These are phyloP conservation scores for Diutina sp. DNA, from an alignment of 1,139 yeast species.

Conservation along the genomic window DNA sequence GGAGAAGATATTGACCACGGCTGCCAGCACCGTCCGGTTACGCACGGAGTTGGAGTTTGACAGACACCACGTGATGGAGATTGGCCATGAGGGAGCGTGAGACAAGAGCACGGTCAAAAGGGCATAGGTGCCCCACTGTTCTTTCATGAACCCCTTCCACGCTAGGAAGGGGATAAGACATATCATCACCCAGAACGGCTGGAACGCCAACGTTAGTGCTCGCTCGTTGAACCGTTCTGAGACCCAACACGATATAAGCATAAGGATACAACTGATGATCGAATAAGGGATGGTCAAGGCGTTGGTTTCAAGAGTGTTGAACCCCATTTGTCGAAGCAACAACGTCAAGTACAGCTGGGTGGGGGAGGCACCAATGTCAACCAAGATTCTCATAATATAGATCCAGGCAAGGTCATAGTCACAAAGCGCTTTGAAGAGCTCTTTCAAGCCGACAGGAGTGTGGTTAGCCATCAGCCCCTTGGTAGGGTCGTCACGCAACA, in stretches of 20 bases:
- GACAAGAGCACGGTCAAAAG: not conserved
- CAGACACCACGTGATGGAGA: slow-evolving; percentile 12
- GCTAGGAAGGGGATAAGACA: not conserved
- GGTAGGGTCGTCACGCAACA: slow-evolving; percentile 55
- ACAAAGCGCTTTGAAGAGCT: slow-evolving; percentile 17
- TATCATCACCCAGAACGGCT: not conserved
- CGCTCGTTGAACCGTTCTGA: not conserved
- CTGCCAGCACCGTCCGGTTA: slow-evolving; percentile 13
- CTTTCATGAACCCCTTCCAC: not conserved
- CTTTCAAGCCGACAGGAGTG: slow-evolving; percentile 28
- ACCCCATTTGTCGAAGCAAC: slow-evolving; percentile 1
- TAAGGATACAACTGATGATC: not conserved
- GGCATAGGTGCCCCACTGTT: slow-evolving; percentile 1
- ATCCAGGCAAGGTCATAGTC: slow-evolving; percentile 54
- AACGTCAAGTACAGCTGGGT: not conserved
- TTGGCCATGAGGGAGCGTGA: slow-evolving; percentile 7
- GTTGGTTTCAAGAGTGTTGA: not conserved
- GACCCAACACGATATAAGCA: not conserved
- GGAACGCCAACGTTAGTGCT: not conserved
- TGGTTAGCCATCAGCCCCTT: slow-evolving; percentile 62
- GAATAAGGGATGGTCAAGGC: not conserved
- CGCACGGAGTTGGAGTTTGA: slow-evolving; percentile 12
- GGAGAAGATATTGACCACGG: slow-evolving; percentile 13
- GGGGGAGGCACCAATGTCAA: not conserved
- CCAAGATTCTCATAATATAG: slow-evolving; percentile 31